Evolutionary conservation across 2,329 filamentous ascomycete genomes (phyloP).

Genomic region (Talaromyces amestolkiae): DNA sequence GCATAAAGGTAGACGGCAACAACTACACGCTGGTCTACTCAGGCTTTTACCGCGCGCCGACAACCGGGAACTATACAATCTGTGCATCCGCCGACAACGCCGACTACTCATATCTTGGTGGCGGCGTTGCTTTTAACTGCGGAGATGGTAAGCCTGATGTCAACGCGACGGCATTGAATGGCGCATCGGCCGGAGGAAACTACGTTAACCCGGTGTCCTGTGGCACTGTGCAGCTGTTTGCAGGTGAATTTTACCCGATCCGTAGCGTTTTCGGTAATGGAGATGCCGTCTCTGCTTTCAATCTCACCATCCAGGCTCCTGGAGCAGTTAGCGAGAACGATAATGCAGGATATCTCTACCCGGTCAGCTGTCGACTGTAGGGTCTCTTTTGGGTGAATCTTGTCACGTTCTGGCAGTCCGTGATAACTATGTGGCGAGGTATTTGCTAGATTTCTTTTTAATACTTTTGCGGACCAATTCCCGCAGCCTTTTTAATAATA

Average conservation of each 20-base stretch:
- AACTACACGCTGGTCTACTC: not conserved
- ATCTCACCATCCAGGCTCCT: not conserved
- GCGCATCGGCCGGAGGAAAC: not conserved
- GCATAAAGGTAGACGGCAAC: not conserved
- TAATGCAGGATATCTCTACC: not conserved
- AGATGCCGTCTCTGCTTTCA: not conserved
- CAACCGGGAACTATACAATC: not conserved
- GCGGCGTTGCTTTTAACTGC: not conserved
- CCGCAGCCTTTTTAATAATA: not conserved
- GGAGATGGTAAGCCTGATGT: not conserved
- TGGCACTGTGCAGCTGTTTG: not conserved
- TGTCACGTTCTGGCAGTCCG: not conserved
- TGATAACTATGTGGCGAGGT: not conserved
- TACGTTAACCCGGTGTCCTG: not conserved
- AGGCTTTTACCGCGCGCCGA: not conserved
- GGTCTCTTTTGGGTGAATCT: not conserved
- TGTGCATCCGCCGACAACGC: not conserved
- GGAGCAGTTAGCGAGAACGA: not conserved
- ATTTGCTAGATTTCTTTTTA: not conserved
- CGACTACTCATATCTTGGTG: not conserved
- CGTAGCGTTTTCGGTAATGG: not conserved
- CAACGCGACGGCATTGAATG: not conserved
- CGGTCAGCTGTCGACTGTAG: not conserved
- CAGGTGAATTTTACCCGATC: not conserved
- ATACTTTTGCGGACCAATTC: not conserved